These are phyloP conservation scores for Cephaloascus fragrans DNA, from an alignment of 805 yeast species.

Conservation along the genomic window DNA sequence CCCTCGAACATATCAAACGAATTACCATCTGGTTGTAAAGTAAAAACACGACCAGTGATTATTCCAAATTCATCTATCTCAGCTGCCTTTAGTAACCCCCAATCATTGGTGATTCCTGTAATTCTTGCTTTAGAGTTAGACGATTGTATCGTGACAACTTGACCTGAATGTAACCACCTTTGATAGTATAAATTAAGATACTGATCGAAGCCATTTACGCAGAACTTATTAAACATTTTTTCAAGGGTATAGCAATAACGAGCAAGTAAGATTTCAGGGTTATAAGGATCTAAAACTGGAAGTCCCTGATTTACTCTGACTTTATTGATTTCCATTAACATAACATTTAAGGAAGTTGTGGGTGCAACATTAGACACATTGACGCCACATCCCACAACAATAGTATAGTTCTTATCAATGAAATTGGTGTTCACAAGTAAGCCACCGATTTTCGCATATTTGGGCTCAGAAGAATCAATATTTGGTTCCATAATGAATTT, in stretches of 20 bases:
- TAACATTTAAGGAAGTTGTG: constrained; percentile 75
- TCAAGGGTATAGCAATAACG: constrained; percentile 58
- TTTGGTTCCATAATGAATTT: constrained; percentile 33
- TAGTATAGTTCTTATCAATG: constrained; percentile 44
- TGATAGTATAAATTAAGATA: constrained; percentile 65
- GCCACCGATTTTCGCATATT: constrained; percentile 75
- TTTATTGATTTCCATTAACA: constrained; percentile 52
- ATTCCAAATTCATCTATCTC: constrained; percentile 40
- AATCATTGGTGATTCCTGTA: constrained; percentile 74
- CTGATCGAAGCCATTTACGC: constrained; percentile 53
- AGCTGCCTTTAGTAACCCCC: constrained; percentile 73
- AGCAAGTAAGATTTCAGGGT: constrained; percentile 52
- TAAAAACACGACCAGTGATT: constrained; percentile 46
- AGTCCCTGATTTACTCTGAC: constrained; percentile 33
- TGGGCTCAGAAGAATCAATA: constrained; percentile 47
- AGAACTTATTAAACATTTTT: constrained; percentile 47
- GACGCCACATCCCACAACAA: constrained; percentile 82
- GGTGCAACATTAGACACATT: constrained; percentile 84
- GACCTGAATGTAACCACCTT: constrained; percentile 79
- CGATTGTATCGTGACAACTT: constrained; percentile 56
- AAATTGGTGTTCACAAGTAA: constrained; percentile 73
- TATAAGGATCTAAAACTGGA: constrained; percentile 33
- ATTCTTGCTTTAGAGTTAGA: constrained; percentile 45
- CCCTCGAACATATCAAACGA: constrained; percentile 94
- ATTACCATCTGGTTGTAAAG: constrained; percentile 94